phyloP scores from a whole-genome alignment of 192 early-diverging fungal genomes.

The Linnemannia exigua region DNA sequence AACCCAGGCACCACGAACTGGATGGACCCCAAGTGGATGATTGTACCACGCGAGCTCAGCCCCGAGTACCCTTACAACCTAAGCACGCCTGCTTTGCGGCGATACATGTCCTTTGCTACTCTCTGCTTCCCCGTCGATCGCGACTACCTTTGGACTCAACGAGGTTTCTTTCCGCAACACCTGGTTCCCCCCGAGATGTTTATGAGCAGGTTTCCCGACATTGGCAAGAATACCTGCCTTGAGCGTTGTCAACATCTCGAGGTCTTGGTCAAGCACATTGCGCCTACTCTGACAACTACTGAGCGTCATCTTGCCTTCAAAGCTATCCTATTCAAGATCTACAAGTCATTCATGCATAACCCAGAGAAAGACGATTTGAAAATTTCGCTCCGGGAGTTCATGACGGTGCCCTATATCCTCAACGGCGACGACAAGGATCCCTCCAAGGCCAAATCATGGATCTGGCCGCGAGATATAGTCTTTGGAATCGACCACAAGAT shows the following conservation, averaged over 20 bases:
- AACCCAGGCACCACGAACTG: background rate
- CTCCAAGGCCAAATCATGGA: background rate
- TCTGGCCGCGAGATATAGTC: constrained; percentile 22
- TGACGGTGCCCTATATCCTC: constrained; percentile 20
- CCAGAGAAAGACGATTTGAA: background rate
- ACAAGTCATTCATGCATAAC: background rate
- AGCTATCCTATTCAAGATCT: constrained; percentile 11
- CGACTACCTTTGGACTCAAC: constrained; percentile 31
- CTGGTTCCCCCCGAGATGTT: constrained; percentile 1
- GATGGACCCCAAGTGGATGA: constrained; percentile 36
- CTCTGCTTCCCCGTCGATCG: background rate
- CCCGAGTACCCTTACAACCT: background rate
- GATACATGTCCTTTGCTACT: constrained; percentile 17
- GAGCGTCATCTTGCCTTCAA: background rate
- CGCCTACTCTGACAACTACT: background rate
- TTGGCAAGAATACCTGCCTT: background rate
- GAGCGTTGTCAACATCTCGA: constrained; percentile 1
- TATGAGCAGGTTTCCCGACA: background rate
- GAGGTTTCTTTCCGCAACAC: constrained; percentile 24
- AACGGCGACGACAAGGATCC: constrained; percentile 23
- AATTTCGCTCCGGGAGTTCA: background rate
- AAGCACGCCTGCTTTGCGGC: background rate
- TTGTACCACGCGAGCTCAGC: constrained; percentile 9
- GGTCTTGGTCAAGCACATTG: constrained; percentile 4
- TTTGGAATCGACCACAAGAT: constrained; percentile 23